Evolutionary conservation across 2,329 filamentous ascomycete species (phyloP), one percentile per base, ranked within the genome.

Genomic region (Nemania abortiva): DNA sequence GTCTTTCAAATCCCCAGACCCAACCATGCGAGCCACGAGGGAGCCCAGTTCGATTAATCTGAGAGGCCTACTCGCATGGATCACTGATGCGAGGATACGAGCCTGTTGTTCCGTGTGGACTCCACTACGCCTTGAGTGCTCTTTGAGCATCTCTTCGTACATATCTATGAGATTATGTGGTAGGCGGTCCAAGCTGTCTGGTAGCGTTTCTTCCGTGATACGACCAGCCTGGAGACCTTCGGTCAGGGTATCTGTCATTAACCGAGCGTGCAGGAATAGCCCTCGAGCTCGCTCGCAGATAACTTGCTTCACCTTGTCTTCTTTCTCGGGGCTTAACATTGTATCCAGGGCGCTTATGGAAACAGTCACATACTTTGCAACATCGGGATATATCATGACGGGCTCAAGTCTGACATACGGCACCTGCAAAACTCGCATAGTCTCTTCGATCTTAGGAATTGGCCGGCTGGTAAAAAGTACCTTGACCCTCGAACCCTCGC

Each of bases 351-450:
- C 34, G 29, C 52, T 27, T 15, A 55, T 55, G 10, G 52, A 55
- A 55, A 55, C 52, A n/a, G 52, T 55, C 7, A 55, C 52, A 31
- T 55, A 55, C 52, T 55, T 55, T 37, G 52, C 52, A 55, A 55
- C 52, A 22, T 55, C 52, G 13, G 52, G 52, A 37, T 34, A 55
- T 37, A 27, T 27, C 7, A 37, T n/a, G n/a, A 15, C 24, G 20
- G 52, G 29, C 27, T 55, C 52, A 34, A 55, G 29, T 37, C 52
- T 34, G n/a, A 55, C 7, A 31, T 55, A 27, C 15, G 52, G 29
- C 29, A 55, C 52, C 15, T 55, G 29, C 10, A 55, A n/a, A 34
- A 2, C 52, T 55, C 52, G 52, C 27, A 55, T 18, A 10, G 29
- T 55, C 52, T 55, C 52, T 37, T 55, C 52, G 29, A 55, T 55